These are phyloP conservation scores for cucumber (Cucumis sativus) DNA, from an alignment of 306 rosid genomes.

Conservation along the genomic window DNA sequence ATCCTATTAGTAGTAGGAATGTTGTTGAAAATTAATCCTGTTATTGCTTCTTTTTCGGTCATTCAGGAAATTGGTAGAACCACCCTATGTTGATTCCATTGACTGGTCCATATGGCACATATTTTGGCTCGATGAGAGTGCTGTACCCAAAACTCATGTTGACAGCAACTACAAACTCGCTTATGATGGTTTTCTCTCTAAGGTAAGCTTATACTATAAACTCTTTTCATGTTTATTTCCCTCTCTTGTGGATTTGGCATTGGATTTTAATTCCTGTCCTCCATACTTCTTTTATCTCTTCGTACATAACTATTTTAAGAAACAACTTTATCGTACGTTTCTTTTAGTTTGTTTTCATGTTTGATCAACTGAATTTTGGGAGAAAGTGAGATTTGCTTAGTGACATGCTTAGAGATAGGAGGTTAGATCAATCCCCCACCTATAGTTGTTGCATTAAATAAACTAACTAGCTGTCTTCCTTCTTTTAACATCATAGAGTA, in stretches of 20 bases:
- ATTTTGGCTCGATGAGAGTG: constrained; percentile 76
- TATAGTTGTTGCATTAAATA: too few relatives aligned
- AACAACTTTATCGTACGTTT: too few relatives aligned
- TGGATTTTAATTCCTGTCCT: background rate
- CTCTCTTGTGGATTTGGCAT: background rate
- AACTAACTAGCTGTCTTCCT: background rate
- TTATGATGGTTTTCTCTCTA: constrained; percentile 61
- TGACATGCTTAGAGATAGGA: too few relatives aligned
- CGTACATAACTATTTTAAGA: background rate
- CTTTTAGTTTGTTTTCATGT: background rate
- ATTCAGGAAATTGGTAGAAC: constrained; percentile 55
- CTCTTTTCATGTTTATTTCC: background rate
- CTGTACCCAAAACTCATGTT: constrained; percentile 55
- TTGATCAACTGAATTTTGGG: background rate
- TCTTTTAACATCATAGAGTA: background rate
- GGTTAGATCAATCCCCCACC: too few relatives aligned
- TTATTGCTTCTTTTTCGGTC: background rate
- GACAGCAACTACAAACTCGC: constrained; percentile 84
- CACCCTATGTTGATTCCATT: constrained; percentile 38
- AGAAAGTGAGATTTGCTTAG: too few relatives aligned
- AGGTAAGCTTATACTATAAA: constrained; percentile 48
- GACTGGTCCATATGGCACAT: constrained; percentile 75
- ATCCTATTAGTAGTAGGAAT: too few relatives aligned
- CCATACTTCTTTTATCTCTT: background rate
- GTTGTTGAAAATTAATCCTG: background rate